Base-by-base conservation (phyloP, 2,329 filamentous ascomycete species). In the Alternaria gansuensis region DNA sequence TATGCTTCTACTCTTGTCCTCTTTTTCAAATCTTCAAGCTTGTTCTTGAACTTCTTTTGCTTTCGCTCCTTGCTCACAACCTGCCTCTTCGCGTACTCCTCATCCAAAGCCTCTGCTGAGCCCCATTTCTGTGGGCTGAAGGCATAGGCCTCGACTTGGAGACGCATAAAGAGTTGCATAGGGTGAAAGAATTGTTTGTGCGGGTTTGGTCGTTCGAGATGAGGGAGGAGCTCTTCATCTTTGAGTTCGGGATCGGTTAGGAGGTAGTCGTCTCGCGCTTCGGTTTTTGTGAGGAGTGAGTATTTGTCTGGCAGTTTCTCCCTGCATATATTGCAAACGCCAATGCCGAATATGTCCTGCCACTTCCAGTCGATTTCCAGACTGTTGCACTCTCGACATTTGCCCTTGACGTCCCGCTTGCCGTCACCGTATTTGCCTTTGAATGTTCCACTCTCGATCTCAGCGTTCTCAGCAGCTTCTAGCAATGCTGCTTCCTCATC, bases 121-220 rank as follows among this genome's bases (percentile, higher is more conserved):
- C 95, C 95, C 95, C 95, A 99, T 80, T 97, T 97, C 65, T 87
- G 88, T 1, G 84, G 78, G 0, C 81, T 87, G 69, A 98, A 89
- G 0, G 94, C 95, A 74, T 97, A 97, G 56, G 93, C 92, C 74
- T 99, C 95, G 2, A 99, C 91, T 74, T 99, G 95, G 60, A 88
- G 96, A 0, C 95, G 90, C 23, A 99, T 83, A 75, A 95, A 99
- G 2, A 99, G 85, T 89, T 97, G 97, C 95, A 99, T 99, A 81
- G 96, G 92, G 77, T 97, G 93, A 92, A 93, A 99, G 58, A 93
- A 93, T 0, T 90, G 88, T 76, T 97, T 97, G 79, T 97, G 95
- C 0, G 95, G 95, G 70, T 99, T 99, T 1, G 95, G 94, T 33
- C 89, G 89, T 53, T 91, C 90, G 8, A 99, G 84, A 75, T 96